phyloP scores from a whole-genome alignment of 441 rosid species.

The Jatropha podagrica region DNA sequence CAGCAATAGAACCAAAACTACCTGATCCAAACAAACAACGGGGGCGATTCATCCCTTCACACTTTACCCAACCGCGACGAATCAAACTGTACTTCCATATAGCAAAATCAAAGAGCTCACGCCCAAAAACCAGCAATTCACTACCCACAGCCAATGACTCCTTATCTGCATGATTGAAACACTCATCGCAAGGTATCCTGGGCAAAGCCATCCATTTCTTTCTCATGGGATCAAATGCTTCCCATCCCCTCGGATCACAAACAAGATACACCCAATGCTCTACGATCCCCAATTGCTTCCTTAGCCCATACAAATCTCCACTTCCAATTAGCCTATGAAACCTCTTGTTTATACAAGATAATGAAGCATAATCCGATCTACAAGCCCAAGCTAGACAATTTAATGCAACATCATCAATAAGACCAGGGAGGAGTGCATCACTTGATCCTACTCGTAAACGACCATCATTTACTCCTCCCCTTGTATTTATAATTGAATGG shows the following conservation, averaged over 20 bases:
- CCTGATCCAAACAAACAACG: conserved; percentile 83
- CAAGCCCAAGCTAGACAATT: conserved; percentile 63
- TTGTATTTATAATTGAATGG: conserved; percentile 25
- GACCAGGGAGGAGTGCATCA: conserved; percentile 63
- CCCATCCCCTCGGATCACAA: conserved; percentile 81
- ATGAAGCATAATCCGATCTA: conserved; percentile 56
- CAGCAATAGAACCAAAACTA: conserved; percentile 61
- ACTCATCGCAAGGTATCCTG: conserved; percentile 77
- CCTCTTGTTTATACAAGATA: conserved; percentile 58
- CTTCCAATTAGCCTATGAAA: conserved; percentile 48
- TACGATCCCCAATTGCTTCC: conserved; percentile 48
- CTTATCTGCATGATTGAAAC: conserved; percentile 74
- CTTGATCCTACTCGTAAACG: conserved; percentile 47
- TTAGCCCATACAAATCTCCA: conserved; percentile 52
- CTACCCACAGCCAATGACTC: conserved; percentile 76
- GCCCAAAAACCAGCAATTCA: conserved; percentile 74
- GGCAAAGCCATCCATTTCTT: conserved; percentile 74
- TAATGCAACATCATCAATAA: conserved; percentile 68
- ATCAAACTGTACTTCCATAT: conserved; percentile 74
- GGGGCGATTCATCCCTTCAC: conserved; percentile 67
- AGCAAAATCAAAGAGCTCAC: conserved; percentile 61
- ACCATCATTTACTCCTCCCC: conserved; percentile 54
- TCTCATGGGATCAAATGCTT: conserved; percentile 57
- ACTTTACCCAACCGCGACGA: conserved; percentile 56
- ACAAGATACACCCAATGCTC: conserved; percentile 74